Evolutionary conservation across 75 land plant species (phyloP), one percentile per base, ranked within the genome.

Genomic region (Picea sitchensis): DNA sequence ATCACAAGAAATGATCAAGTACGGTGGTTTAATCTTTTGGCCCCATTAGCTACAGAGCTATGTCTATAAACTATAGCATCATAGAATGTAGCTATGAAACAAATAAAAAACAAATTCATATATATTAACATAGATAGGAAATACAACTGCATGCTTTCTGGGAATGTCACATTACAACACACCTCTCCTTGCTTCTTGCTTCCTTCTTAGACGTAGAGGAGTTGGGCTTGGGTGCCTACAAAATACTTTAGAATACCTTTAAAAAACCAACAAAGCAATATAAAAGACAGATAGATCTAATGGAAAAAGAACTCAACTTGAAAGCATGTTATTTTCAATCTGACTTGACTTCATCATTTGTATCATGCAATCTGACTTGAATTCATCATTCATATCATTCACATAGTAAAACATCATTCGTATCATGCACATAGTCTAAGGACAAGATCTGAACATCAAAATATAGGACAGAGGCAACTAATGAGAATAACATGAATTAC

Each of bases 141-240:
- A n/a, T 71, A 17, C 73, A 44, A 47, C 41, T 71, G n/a, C 73
- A 71, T 34, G 20, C 73, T 71, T 71, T 12, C 20, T 71, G 73
- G 14, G 11, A 71, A 47, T 47, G 36, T 71, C 41, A 71, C 73
- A 71, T 71, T n/a, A 71, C 51, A 71, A 41, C 12, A 71, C 73
- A 71, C 12, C 41, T 71, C 20, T 71, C 73, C 51, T 71, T 71
- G 20, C 73, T 71, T 18, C 54, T 71, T 18, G 73, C 23, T 71
- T 71, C 73, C 73, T 71, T 54, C 73, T 71, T 71, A 44, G 73
- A 71, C 51, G 51, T 41, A 71, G 73, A 71, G 23, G 73, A 18
- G 47, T 54, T 71, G 36, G 73, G 41, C 51, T 44, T 71, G 26
- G 73, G 23, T 71, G 13, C 73, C 73, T 71, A 54, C 73, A 71